Evolutionary conservation across 139 green algal genomes (phyloP), one percentile per base, ranked within the genome.

Genomic region (Chloropicon primus): DNA sequence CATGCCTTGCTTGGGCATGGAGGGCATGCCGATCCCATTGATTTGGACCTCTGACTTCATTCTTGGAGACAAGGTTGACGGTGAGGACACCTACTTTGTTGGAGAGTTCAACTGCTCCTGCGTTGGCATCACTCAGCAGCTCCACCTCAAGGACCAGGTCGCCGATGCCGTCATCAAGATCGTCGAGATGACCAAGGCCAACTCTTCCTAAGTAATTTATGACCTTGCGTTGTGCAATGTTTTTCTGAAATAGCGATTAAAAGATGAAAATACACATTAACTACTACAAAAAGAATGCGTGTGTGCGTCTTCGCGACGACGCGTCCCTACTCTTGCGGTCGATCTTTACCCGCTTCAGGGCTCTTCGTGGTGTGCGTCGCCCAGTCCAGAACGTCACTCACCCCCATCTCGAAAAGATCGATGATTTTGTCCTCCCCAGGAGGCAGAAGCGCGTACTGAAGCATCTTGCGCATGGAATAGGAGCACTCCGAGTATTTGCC

Each of bases 51-150:
- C 76, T 41, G 82, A 86, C 27, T 86, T 86, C 74, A 86, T 86
- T 72, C 76, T 83, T 21, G 80, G 79, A 25, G 25, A 27, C 72
- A 80, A 86, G 21, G 62, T 77, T 26, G 74, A 79, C n/a, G 82
- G 80, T 24, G n/a, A 25, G n/a, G 79, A 82, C 27, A 53, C 53
- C n/a, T 86, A 82, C 54, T 28, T 82, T 24, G 28, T 86, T n/a
- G 82, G 82, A 24, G 82, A 86, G 76, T 79, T 86, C 72, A 86
- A 86, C 80, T 86, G 82, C 74, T 80, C 75, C 21, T 86, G 82
- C 54, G 82, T 86, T 29, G 82, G 82, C 1, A 75, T 86, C 17
- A 82, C 80, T 23, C 54, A 84, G 17, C 80, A 84, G 80, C 73
- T 81, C 27, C 27, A 84, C 53, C 25, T 84, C 27, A 26, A 23